A percentile compares a stretch with the other conserved stretches of the same genome.
Evolutionary conservation across 139 green algal species (phyloP).

Genomic region (Raphidocelis subcapitata): DNA sequence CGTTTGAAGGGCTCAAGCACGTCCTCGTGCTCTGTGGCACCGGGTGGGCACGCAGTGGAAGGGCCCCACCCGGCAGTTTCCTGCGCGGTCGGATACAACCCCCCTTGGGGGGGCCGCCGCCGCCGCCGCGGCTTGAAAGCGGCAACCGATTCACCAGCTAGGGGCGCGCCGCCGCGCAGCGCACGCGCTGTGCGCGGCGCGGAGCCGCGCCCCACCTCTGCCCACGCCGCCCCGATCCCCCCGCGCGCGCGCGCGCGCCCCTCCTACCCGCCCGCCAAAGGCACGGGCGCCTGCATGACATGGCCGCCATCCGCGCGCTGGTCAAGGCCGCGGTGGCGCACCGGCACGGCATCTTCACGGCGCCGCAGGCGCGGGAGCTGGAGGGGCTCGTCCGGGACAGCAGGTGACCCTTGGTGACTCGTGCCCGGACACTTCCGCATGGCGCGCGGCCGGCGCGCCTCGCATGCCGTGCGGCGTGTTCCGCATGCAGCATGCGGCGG

Average conservation of each 20-base stretch:
- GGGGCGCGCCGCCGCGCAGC: no score
- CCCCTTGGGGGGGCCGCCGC: background rate
- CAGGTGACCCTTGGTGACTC: background rate
- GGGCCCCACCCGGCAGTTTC: slow-evolving; percentile 61
- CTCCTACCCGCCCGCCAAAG: background rate
- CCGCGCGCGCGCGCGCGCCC: background rate
- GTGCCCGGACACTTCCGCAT: no score
- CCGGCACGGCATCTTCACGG: slow-evolving; percentile 20
- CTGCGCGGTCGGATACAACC: slow-evolving; percentile 7
- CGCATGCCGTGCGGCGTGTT: no score
- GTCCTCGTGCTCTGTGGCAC: slow-evolving; percentile 44
- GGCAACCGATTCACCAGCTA: no score
- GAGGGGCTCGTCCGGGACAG: slow-evolving; percentile 19
- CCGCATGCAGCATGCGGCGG: no score
- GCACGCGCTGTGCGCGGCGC: no score
- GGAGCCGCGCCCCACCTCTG: background rate
- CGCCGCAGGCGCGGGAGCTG: slow-evolving; percentile 18
- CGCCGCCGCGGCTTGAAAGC: background rate
- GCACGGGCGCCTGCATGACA: background rate
- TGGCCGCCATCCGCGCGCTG: background rate
- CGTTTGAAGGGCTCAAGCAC: slow-evolving; percentile 41
- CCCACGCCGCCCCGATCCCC: background rate
- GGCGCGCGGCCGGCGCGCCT: no score
- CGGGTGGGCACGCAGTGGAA: slow-evolving; percentile 34
- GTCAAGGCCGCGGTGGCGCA: background rate